Evolutionary conservation across 768 basidiomycete species (phyloP).

Genomic region (Pleurotus sapidus): DNA sequence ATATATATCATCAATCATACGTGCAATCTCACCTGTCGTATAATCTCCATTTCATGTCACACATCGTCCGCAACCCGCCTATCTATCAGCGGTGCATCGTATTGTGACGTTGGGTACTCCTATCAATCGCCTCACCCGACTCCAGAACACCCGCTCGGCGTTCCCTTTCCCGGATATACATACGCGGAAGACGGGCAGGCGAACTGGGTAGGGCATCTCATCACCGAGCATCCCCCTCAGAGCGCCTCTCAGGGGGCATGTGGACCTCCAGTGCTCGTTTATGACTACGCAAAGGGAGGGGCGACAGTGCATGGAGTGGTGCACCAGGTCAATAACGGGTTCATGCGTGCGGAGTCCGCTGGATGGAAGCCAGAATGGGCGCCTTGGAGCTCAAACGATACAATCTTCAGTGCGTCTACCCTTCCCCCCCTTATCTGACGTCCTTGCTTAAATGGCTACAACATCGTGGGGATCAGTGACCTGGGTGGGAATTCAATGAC

Average conservation of each 20-base stretch:
- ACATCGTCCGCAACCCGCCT: background rate
- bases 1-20: background rate
- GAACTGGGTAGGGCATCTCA: conserved; percentile 63
- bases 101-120: conserved; percentile 39
- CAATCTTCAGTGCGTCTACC: conserved; percentile 46
- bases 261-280: conserved; percentile 40
- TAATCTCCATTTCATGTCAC: background rate
- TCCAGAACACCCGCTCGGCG: conserved; percentile 42
- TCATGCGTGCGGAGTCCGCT: conserved; percentile 28
- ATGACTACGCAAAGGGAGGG: conserved; percentile 58
- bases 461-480: conserved; percentile 35
- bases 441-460: too few species aligned
- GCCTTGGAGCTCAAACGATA: conserved; percentile 38
- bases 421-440: background rate
- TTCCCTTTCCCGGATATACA: conserved; percentile 46
- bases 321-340: conserved; percentile 35
- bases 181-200: conserved; percentile 43
- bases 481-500: conserved; percentile 72
- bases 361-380: conserved; percentile 32
- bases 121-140: conserved; percentile 28
- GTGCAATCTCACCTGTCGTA: background rate
- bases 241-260: conserved; percentile 25
- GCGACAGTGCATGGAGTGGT: conserved; percentile 38
- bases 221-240: conserved; percentile 38
- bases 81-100: conserved; percentile 55